A percentile compares a stretch with the other conserved stretches of the same genome.
phyloP scores from a whole-genome alignment of 805 yeast species.

The Brettanomyces sp. region DNA sequence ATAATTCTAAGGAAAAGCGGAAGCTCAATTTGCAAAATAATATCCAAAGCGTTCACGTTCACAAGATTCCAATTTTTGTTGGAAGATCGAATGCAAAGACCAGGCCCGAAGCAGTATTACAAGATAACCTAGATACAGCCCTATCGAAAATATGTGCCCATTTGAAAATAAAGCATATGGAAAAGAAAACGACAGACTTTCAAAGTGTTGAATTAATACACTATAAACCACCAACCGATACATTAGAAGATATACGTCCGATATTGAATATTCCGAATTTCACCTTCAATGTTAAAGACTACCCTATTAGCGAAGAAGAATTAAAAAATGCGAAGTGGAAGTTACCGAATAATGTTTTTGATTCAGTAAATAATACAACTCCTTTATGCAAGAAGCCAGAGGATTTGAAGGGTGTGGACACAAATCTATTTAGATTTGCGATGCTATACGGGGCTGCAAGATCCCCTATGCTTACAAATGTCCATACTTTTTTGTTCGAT shows the following conservation, averaged over 20 bases:
- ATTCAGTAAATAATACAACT: constrained; percentile 7
- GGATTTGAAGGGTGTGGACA: constrained; percentile 17
- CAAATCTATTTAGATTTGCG: constrained; percentile 11
- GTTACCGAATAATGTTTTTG: constrained; percentile 10
- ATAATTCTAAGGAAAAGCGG: too few relatives aligned
- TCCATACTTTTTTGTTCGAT: constrained; percentile 15
- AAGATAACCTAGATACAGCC: too few relatives aligned
- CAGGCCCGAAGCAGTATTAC: too few relatives aligned
- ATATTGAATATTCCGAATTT: constrained; percentile 4
- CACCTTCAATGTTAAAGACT: constrained; percentile 3
- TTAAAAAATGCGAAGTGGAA: constrained; percentile 7
- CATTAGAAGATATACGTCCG: constrained; percentile 1
- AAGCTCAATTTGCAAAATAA: too few relatives aligned
- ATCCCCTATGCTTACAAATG: constrained; percentile 10
- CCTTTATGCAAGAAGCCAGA: constrained; percentile 7
- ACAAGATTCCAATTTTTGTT: too few relatives aligned
- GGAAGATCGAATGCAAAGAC: too few relatives aligned
- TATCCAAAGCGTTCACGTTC: too few relatives aligned
- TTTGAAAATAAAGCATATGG: too few relatives aligned
- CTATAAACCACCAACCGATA: too few relatives aligned
- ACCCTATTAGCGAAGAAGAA: constrained; percentile 4
- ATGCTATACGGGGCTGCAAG: constrained; percentile 3
- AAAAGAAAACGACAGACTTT: too few relatives aligned
- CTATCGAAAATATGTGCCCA: too few relatives aligned
- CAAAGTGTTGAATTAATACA: background rate